Percentiles rank a stretch among this genome's conserved stretches.
These are phyloP conservation scores for Neurospora sp. DNA, from an alignment of 495 filamentous ascomycete genomes.

Conservation along the genomic window DNA sequence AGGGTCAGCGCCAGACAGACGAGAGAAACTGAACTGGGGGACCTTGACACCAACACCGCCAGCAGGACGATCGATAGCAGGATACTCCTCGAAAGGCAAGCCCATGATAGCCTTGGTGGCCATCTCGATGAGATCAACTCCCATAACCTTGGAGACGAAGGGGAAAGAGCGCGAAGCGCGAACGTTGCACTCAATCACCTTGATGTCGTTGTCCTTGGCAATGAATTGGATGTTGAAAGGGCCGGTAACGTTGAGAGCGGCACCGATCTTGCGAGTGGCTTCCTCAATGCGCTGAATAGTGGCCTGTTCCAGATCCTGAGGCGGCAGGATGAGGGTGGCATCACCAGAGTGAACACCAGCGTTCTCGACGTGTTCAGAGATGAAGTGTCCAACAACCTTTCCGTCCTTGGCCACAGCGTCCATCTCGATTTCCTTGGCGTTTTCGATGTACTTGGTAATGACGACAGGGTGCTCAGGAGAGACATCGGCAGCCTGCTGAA, in stretches of 20 bases:
- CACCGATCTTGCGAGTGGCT: slow-evolving; percentile 89
- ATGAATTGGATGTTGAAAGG: slow-evolving; percentile 99
- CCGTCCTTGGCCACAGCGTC: slow-evolving; percentile 87
- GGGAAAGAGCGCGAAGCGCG: slow-evolving; percentile 93
- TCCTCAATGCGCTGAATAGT: slow-evolving; percentile 88
- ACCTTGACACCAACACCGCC: slow-evolving; percentile 96
- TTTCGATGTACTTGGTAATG: slow-evolving; percentile 97
- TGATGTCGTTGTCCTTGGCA: slow-evolving; percentile 98
- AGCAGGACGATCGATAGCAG: slow-evolving; percentile 58
- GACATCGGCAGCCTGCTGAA: slow-evolving; percentile 79
- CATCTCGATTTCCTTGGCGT: slow-evolving; percentile 95
- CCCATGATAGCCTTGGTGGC: slow-evolving; percentile 96
- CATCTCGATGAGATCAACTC: slow-evolving; percentile 96
- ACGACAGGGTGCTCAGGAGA: slow-evolving; percentile 95
- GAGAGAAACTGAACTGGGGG: slow-evolving; percentile 96
- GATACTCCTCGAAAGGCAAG: slow-evolving; percentile 71
- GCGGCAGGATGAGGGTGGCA: slow-evolving; percentile 84
- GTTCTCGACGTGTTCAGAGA: slow-evolving; percentile 93
- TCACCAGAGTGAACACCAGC: slow-evolving; percentile 96
- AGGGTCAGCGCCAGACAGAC: slow-evolving; percentile 89
- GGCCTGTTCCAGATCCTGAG: slow-evolving; percentile 83
- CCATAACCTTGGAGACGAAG: slow-evolving; percentile 98
- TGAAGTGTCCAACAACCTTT: slow-evolving; percentile 80
- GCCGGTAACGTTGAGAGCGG: slow-evolving; percentile 90
- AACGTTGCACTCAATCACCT: slow-evolving; percentile 99